phyloP scores from a whole-genome alignment of 2,329 filamentous ascomycete species.

The Aspergillus arachidicola region DNA sequence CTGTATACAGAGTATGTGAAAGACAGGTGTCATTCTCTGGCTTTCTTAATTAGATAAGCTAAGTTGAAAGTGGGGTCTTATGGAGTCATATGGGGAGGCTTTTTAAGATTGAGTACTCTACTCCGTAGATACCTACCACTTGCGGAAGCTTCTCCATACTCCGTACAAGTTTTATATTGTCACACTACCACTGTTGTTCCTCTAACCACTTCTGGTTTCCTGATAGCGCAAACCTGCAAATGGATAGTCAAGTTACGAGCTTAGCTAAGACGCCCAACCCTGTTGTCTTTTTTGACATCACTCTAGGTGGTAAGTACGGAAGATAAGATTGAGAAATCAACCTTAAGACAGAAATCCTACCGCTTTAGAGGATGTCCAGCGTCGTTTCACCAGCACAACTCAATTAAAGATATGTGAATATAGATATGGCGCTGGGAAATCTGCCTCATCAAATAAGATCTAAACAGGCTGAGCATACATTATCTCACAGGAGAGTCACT shows the following conservation, averaged over 20 bases:
- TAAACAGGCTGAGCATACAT: slow-evolving; percentile 6
- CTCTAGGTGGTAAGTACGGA: slow-evolving; percentile 46
- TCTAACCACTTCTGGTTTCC: not conserved
- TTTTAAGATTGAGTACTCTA: not conserved
- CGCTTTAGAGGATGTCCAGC: not conserved
- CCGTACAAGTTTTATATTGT: not conserved
- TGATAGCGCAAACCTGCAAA: not conserved
- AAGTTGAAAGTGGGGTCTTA: not conserved
- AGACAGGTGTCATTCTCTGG: not conserved
- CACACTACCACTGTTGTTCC: not conserved
- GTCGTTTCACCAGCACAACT: not conserved
- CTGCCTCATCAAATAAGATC: not conserved
- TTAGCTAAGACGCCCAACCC: slow-evolving; percentile 34
- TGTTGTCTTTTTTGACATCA: slow-evolving; percentile 54
- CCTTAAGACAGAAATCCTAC: not conserved
- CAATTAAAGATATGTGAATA: not conserved
- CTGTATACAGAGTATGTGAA: no score
- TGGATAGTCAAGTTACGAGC: slow-evolving; percentile 4
- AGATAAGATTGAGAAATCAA: not conserved
- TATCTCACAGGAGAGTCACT: slow-evolving; percentile 72
- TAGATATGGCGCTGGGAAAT: not conserved
- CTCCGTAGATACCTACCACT: not conserved
- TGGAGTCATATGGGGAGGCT: not conserved
- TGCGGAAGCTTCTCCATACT: no score
- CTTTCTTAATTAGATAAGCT: not conserved